A percentile compares a stretch with the other conserved stretches of the same genome.
phyloP scores from a whole-genome alignment of 2,329 filamentous ascomycete species.

The Ophiocordyceps sinensis region DNA sequence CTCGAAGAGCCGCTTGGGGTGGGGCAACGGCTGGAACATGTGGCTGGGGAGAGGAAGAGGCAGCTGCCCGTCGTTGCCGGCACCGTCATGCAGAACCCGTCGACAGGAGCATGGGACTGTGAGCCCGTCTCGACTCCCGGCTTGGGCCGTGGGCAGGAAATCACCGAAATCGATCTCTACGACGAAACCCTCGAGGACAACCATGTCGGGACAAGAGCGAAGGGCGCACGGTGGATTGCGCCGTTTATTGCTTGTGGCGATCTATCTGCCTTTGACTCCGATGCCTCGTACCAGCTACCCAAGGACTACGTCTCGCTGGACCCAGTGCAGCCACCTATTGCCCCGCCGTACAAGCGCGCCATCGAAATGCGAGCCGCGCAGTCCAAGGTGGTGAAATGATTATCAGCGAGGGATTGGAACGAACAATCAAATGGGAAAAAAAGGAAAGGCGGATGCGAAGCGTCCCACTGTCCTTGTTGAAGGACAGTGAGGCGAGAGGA shows the following conservation, averaged over 20 bases:
- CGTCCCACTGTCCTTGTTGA: neutral
- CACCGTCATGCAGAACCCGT: slow-evolving; percentile 29
- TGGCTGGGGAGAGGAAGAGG: slow-evolving; percentile 29
- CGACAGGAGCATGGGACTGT: slow-evolving; percentile 28
- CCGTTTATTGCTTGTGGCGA: slow-evolving; percentile 97
- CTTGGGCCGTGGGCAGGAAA: slow-evolving; percentile 7
- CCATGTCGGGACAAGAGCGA: slow-evolving; percentile 7
- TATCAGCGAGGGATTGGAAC: neutral
- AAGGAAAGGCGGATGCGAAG: neutral
- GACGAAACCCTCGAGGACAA: slow-evolving; percentile 19
- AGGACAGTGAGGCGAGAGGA: neutral
- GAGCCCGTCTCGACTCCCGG: slow-evolving; percentile 4
- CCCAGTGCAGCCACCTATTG: slow-evolving; percentile 88
- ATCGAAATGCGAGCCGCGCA: slow-evolving; percentile 49
- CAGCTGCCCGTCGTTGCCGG: slow-evolving; percentile 26
- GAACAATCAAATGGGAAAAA: neutral
- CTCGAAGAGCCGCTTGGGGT: slow-evolving; percentile 62
- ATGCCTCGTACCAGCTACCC: slow-evolving; percentile 84
- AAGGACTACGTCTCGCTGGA: slow-evolving; percentile 77
- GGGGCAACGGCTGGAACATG: slow-evolving; percentile 35
- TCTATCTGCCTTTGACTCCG: slow-evolving; percentile 84
- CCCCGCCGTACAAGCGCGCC: slow-evolving; percentile 85
- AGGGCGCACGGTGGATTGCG: slow-evolving; percentile 64
- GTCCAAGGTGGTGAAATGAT: slow-evolving; percentile 11
- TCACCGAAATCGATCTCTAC: slow-evolving; percentile 37